Evolutionary conservation across 139 green algal genomes (phyloP), one percentile per base, ranked within the genome.

Genomic region (Dunaliella primolecta): DNA sequence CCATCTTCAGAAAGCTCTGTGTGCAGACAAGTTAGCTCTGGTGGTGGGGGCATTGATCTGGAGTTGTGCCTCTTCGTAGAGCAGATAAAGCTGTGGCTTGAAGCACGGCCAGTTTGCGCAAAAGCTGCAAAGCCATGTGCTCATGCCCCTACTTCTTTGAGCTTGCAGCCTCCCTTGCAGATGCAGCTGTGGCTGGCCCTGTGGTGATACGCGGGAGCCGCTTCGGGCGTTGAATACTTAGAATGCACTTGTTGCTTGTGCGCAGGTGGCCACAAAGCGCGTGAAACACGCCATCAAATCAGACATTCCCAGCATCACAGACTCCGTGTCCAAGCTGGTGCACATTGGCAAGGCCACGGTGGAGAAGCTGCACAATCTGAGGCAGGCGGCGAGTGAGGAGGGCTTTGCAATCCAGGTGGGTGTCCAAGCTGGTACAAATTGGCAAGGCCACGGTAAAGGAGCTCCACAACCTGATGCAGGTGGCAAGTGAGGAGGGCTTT

Each of bases 241-340:
- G 7, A 77, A 21, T 81, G 20, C 7, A 64, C 15, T 7, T 64
- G 46, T 15, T 64, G 46, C 46, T 25, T 64, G 46, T 15, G 15
- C 15, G 46, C 84, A 90, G 87, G 87, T 94, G 27, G 89, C 91
- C 24, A 94, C 91, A 74, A 94, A 94, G 87, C 89, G 91, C 34
- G 91, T 94, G 29, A 94, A 94, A 85, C 87, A 92, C 46, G 91
- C 91, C 23, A 94, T 94, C 83, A 94, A 94, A 86, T 83, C 56
- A 30, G 91, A 94, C 88, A 92, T 94, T 64, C 91, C 91, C 30
- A 87, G 78, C 27, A 80, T 94, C 25, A 79, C 37, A 20, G 89
- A 94, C 86, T 82, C 86, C 38, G 84, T 94, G n/a, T 89, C 81
- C 86, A 94, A 94, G 86, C 86, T 94, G 81, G 86, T 91, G 74